phyloP scores from a whole-genome alignment of 352 stramenopile genomes.

The Pelagophyceae sp. region DNA sequence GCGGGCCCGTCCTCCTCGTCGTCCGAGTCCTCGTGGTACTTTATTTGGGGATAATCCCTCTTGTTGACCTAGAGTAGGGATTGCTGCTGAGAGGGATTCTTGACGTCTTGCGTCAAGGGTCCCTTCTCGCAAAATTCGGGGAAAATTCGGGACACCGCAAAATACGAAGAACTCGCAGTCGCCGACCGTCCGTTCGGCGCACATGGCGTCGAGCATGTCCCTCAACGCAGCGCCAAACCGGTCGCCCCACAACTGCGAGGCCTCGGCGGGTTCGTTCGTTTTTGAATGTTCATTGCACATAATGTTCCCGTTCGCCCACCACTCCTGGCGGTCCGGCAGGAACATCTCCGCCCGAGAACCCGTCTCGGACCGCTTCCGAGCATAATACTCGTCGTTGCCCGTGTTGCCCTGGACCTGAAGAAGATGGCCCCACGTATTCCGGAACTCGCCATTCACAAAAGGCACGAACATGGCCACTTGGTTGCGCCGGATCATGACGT shows the following conservation, averaged over 20 bases:
- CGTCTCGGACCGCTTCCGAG: conserved; percentile 41
- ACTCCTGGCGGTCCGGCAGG: conserved; percentile 70
- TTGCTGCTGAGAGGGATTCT: no score
- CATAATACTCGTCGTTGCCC: conserved; percentile 80
- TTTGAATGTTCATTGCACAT: conserved; percentile 91
- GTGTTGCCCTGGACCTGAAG: conserved; percentile 79
- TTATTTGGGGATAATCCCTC: conserved; percentile 94
- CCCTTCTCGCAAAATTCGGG: no score
- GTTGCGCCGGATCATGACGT: conserved; percentile 91
- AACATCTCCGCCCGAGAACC: conserved; percentile 62
- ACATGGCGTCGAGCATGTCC: conserved; percentile 93
- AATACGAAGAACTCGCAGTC: conserved; percentile 99
- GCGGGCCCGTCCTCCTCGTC: conserved; percentile 85
- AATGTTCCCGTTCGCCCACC: conserved; percentile 99
- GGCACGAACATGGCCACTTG: conserved; percentile 90
- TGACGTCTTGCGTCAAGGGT: no score
- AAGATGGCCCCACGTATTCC: conserved; percentile 87
- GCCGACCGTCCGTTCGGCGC: conserved; percentile 78
- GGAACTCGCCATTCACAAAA: conserved; percentile 92
- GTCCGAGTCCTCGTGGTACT: conserved; percentile 77
- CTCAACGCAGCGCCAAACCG: conserved; percentile 87
- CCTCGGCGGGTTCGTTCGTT: conserved; percentile 63
- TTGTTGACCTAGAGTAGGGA: no score
- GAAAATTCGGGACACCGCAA: no score
- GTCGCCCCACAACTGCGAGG: conserved; percentile 92